These are phyloP conservation scores for Barnettozyma pratensis DNA, from an alignment of 805 yeast genomes.

Conservation along the genomic window DNA sequence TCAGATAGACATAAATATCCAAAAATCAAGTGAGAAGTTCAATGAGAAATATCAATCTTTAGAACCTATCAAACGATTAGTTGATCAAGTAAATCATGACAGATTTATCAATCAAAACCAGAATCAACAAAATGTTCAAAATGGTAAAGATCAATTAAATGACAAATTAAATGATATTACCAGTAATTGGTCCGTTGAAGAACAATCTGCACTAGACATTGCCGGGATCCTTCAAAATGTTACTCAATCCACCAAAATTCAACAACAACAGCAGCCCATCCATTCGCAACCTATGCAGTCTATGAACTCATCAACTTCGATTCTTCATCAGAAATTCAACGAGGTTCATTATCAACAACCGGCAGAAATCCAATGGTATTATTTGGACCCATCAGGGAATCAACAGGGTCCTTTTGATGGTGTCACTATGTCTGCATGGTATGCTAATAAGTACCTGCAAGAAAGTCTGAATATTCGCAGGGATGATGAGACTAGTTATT, in stretches of 20 bases:
- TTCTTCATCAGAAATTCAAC: slow-evolving; percentile 9
- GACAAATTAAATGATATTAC: slow-evolving; percentile 16
- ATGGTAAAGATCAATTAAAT: slow-evolving; percentile 12
- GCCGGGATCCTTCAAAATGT: slow-evolving; percentile 20
- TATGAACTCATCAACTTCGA: neutral
- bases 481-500: slow-evolving; percentile 45
- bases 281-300: neutral
- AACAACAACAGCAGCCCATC: slow-evolving; percentile 10
- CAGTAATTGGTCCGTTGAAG: slow-evolving; percentile 18
- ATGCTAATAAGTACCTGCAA: slow-evolving; percentile 50
- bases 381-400: slow-evolving; percentile 62
- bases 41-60: slow-evolving; percentile 29
- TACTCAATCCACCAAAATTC: slow-evolving; percentile 4
- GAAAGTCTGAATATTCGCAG: slow-evolving; percentile 54
- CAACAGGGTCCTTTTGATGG: slow-evolving; percentile 84
- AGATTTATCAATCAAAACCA: slow-evolving; percentile 3
- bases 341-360: slow-evolving; percentile 10
- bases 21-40: slow-evolving; percentile 18
- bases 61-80: slow-evolving; percentile 21
- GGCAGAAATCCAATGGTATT: slow-evolving; percentile 48
- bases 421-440: slow-evolving; percentile 75
- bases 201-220: slow-evolving; percentile 21
- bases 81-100: slow-evolving; percentile 19
- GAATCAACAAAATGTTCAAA: slow-evolving; percentile 2
- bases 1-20: slow-evolving; percentile 29